These are phyloP conservation scores for Pleomassaria siparia DNA, from an alignment of 2,329 filamentous ascomycete species.

Conservation along the genomic window DNA sequence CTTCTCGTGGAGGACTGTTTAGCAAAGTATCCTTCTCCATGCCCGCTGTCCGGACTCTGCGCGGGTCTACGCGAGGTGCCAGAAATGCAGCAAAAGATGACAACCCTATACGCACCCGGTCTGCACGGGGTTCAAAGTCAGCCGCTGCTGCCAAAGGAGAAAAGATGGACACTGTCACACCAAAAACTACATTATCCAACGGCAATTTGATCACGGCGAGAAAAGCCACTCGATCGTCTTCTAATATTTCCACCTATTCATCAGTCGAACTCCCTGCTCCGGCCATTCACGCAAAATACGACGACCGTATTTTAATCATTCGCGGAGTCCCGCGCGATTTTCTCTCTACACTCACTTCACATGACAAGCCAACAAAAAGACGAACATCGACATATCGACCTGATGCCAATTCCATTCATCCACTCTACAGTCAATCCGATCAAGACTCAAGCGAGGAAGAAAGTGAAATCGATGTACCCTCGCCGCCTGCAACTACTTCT, in stretches of 20 bases:
- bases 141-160: conserved; percentile 31
- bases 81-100: conserved; percentile 36
- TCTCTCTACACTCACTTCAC: conserved; percentile 25
- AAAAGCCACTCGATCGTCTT: conserved; percentile 40
- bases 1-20: conserved; percentile 6
- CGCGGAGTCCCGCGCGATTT: conserved; percentile 38
- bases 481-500: conserved; percentile 18
- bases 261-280: conserved; percentile 24
- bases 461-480: conserved; percentile 25
- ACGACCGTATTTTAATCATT: conserved; percentile 36
- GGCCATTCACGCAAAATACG: conserved; percentile 35
- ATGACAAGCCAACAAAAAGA: conserved; percentile 28
- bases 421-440: conserved; percentile 11
- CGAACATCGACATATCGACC: conserved; percentile 5
- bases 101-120: conserved; percentile 35
- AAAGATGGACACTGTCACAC: conserved; percentile 22
- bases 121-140: conserved; percentile 35
- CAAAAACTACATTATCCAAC: conserved; percentile 26
- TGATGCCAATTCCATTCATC: conserved; percentile 13
- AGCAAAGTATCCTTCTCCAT: conserved; percentile 14
- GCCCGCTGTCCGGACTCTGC: conserved; percentile 27
- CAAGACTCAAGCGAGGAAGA: conserved; percentile 21
- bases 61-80: conserved; percentile 25
- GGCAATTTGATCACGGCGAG: conserved; percentile 26
- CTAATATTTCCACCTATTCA: conserved; percentile 37